Percentiles rank a stretch among this genome's conserved stretches.
phyloP scores from a whole-genome alignment of 139 green algal species.

The Bryopsis sp. region DNA sequence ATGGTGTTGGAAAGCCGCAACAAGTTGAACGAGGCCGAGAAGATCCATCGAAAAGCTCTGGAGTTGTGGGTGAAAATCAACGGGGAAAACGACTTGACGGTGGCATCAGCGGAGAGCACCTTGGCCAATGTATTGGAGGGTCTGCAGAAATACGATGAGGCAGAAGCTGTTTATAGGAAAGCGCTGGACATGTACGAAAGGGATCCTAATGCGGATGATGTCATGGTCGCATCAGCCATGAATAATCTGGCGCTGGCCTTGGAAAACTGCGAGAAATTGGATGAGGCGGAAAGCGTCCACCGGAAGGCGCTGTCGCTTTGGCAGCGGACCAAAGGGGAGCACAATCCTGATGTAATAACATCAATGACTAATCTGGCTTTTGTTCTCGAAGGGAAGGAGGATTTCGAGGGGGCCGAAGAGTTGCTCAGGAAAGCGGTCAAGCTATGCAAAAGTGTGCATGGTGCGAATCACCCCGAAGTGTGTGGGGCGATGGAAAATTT shows the following conservation, averaged over 20 bases:
- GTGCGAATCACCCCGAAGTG: neutral
- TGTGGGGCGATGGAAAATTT: too few relatives aligned
- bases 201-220: neutral
- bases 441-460: neutral
- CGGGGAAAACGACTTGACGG: neutral
- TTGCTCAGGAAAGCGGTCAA: neutral
- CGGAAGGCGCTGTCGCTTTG: neutral
- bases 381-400: neutral
- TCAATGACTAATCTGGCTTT: neutral
- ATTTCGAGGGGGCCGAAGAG: neutral
- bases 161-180: neutral
- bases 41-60: neutral
- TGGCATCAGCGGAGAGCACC: neutral
- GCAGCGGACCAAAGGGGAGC: neutral
- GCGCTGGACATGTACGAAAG: neutral
- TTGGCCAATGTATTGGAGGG: neutral
- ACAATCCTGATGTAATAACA: neutral
- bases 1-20: neutral
- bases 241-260: neutral
- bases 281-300: neutral
- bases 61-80: neutral
- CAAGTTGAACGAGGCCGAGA: neutral
- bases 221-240: neutral
- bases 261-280: neutral
- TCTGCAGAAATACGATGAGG: neutral